A percentile compares a stretch with the other conserved stretches of the same genome.
These are phyloP conservation scores for Planoprotostelium fungivorum DNA, from an alignment of 78 protist species.

Conservation along the genomic window DNA sequence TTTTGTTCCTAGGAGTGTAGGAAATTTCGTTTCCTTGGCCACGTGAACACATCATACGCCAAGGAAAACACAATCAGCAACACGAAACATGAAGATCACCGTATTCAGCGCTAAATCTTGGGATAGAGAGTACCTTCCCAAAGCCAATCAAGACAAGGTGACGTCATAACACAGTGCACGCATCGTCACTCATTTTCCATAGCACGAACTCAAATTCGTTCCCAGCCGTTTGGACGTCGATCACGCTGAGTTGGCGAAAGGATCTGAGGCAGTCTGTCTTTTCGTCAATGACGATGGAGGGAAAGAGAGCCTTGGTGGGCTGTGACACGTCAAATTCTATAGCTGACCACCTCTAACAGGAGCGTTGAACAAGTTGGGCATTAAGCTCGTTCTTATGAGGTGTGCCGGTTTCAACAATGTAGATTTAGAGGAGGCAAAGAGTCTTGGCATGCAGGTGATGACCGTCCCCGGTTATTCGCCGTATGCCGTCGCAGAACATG, in stretches of 20 bases:
- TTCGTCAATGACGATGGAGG: conserved; percentile 67
- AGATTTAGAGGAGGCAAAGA: conserved; percentile 58
- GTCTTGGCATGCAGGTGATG: conserved; percentile 50
- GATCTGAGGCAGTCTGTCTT: conserved; percentile 56
- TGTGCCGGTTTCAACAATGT: conserved; percentile 83
- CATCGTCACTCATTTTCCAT: neutral
- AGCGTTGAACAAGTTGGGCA: neutral
- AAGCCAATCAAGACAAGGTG: neutral
- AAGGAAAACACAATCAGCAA: no score
- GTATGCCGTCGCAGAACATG: conserved; percentile 82
- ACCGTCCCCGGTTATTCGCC: conserved; percentile 88
- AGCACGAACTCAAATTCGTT: conserved; percentile 5
- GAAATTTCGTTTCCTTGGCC: no score
- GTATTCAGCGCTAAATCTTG: neutral
- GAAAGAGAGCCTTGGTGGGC: conserved; percentile 7
- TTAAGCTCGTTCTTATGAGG: conserved; percentile 49
- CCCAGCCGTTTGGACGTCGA: neutral
- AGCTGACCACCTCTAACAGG: neutral
- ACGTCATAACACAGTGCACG: neutral
- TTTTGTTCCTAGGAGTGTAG: no score
- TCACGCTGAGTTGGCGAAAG: conserved; percentile 27
- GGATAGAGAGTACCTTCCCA: neutral
- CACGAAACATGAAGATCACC: neutral
- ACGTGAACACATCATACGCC: no score
- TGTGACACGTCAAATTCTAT: neutral